Evolutionary conservation across 768 basidiomycete genomes (phyloP), one percentile per base, ranked within the genome.

Genomic region (Leccinum longicurvipes): DNA sequence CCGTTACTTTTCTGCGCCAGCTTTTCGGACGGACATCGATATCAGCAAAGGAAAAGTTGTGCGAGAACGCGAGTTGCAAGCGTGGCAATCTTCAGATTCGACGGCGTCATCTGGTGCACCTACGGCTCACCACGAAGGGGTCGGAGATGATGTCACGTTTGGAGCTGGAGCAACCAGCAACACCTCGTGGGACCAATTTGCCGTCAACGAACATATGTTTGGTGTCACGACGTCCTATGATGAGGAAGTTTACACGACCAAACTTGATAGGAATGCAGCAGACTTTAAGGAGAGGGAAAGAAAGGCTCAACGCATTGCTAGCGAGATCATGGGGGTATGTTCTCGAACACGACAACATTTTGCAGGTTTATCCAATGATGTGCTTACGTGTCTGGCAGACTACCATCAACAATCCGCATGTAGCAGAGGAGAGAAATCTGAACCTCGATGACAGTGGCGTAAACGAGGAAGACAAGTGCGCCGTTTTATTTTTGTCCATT

Each of bases 391-490:
- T 52, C 47, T 59, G 58, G 47, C 66, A 93, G 91, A 71, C 79
- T 47, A 59, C 76, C 11, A 77, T 86, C 3, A 85, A 71, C 63
- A 98, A 98, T 72, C 75, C 85, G 0, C 97, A 99, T 70, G 72
- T 98, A 49, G 85, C 88, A 42, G 97, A 98, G 72, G 97, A 98
- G 74, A 84, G 97, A 67, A 73, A 78, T 58, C 63, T 82, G 56
- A 65, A 69, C 31, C 72, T 82, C 17, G 88, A 91, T 67, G 87
- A 89, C 60, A 86, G 81, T 56, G 87, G 85, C 39, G 71, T 78
- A 55, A 93, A 95, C 68, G 97, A 99, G 75, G 97, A 99, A 73
- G 96, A 98, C 76, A 95, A 92, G 96, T 98, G 60, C 65, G 83
- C 68, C 7, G 67, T 23, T 47, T 44, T 17, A 31, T 57, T 61